Base-by-base conservation (phyloP, 106 monocot species). In the Chionographis japonica region DNA sequence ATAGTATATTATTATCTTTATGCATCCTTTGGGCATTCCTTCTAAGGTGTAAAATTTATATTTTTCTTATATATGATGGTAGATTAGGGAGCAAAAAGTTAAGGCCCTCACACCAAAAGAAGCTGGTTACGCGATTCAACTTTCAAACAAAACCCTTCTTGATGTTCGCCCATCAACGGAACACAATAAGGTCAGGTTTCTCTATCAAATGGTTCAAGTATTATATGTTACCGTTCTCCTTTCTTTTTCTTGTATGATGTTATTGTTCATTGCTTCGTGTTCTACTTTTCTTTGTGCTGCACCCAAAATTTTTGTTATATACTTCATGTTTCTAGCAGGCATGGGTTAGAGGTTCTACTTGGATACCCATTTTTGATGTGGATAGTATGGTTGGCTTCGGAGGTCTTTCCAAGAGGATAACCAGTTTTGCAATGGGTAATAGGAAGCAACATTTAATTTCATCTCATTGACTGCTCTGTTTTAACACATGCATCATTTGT, bases 311-410 rank as follows among this genome's bases (percentile, higher is more conserved):
- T 42, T 40, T 67, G 35, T 4, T 27, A 50, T 46, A 10, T 46
- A 46, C 46, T 46, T 46, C 46, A 6, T 46, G 46, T 4, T 18
- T 55, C 46, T 58, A 18, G 19, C 71, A 97, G 95, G 95, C 95
- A 81, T 87, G 84, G 83, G 92, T 97, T 19, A 97, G 85, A 74
- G 87, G 92, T 40, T 97, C 95, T 36, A 73, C 84, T 50, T 97
- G 95, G 95, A 84, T 97, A 68, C 92, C 95, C 37, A 92, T 97
- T n/a, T 97, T 97, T 76, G 95, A 97, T 49, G 65, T 85, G 57
- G 91, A 92, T 37, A 61, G 77, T 8, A 4, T 77, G 40, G 18
- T 65, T 40, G 84, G 85, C 12, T 20, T 83, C 20, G 82, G 84
- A 58, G 64, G 78, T 55, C 4, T 89, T 38, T 82, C 89, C 27